Conservation (phyloP, 2,329 filamentous ascomycete species). For the Pleochaeta shiraiana region DNA sequence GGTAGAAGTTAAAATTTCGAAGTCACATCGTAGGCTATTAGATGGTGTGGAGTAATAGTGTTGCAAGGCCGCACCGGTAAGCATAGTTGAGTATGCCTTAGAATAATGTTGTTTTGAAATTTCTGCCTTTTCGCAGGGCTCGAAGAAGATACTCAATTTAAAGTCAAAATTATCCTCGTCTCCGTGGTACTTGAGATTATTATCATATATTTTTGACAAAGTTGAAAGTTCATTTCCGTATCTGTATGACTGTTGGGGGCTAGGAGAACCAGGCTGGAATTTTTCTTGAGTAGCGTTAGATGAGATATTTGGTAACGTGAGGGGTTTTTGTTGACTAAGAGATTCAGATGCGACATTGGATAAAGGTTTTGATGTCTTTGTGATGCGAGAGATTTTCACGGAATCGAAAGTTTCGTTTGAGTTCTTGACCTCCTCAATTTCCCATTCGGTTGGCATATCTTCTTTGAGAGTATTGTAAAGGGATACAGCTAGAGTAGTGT, state of each 20-base stretch:
- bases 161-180: conserved; percentile 3
- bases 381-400: not conserved
- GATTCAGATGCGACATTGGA: not conserved
- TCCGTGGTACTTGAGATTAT: not conserved
- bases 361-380: not conserved
- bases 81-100: not conserved
- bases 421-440: not conserved
- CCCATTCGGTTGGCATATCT: not conserved
- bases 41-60: not conserved
- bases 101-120: not conserved
- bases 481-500: not conserved
- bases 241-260: not conserved
- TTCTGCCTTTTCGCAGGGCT: not conserved
- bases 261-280: not conserved
- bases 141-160: not conserved
- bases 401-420: not conserved
- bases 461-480: not conserved
- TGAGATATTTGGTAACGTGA: not conserved
- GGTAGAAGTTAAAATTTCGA: not conserved
- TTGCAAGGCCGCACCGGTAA: not conserved
- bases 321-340: not conserved
- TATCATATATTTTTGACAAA: not conserved
- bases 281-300: not conserved
- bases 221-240: not conserved
- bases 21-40: not conserved